Evolutionary conservation across 1,284 basidiomycete species (phyloP), one percentile per base, ranked within the genome.

Genomic region (Termitomyces sp.): DNA sequence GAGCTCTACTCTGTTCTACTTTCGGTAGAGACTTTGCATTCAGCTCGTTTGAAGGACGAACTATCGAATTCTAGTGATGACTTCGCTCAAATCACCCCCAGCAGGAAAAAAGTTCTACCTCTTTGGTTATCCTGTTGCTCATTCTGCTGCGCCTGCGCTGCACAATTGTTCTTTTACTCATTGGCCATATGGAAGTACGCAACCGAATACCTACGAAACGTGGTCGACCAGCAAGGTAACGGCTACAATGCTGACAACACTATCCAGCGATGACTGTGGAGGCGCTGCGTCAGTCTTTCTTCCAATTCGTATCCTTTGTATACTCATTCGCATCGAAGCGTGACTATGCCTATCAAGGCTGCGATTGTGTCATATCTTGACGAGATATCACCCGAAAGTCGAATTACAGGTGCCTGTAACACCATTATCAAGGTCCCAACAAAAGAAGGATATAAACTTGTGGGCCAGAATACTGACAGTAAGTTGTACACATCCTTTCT

Each of bases 381-480:
- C 53, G 65, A 65, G 33, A 41, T 69, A 14, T 64, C 67, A 2
- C 60, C 62, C 2, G 68, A 67, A 50, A 64, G 65, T 16, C 52
- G 52, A 24, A 55, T 61, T 3, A 67, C 66, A 3, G 66, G 64
- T 11, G 66, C 68, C 4, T 69, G 68, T 47, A 70, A 70, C 46
- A 70, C 68, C 5, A 65, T 70, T 28, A 65, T 70, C 18, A 67
- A 65, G 46, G 64, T 67, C 9, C 54, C 60, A 14, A 58, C 60
- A 3, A 52, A 52, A 1, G 39, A 37, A 6, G 61, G 62, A 3
- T 52, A 60, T 40, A 66, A 64, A 44, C 62, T 68, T 11, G 63
- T 70, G 14, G 68, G 68, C 4, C 68, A 68, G 45, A 70, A 70
- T 33, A 70, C 68, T 2, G 66, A 68, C 42, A 68, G 67, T 68